These are phyloP conservation scores for Botrytis pseudocinerea DNA, from an alignment of 2,329 filamentous ascomycete species.

Conservation along the genomic window DNA sequence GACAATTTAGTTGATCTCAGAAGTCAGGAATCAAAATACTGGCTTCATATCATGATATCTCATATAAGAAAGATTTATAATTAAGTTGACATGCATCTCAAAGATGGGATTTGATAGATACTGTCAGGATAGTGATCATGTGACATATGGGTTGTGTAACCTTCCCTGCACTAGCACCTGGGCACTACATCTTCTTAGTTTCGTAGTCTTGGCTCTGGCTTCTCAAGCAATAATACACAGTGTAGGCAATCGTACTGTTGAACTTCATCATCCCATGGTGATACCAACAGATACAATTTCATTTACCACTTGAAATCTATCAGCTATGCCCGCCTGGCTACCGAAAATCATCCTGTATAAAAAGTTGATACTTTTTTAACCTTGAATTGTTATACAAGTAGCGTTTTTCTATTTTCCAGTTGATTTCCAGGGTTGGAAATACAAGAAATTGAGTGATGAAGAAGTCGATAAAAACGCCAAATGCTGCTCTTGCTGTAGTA, in stretches of 20 bases:
- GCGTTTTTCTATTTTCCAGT: neutral
- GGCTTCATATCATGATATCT: neutral
- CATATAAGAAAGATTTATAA: no score
- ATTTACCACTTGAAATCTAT: neutral
- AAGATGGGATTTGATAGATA: neutral
- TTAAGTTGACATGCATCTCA: neutral
- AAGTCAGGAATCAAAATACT: neutral
- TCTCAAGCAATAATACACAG: no score
- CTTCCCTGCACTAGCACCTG: no score
- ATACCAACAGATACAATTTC: no score
- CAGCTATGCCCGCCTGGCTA: neutral
- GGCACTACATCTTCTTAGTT: no score
- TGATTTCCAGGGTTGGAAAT: neutral
- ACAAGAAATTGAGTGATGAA: neutral
- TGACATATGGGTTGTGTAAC: no score
- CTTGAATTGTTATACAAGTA: neutral
- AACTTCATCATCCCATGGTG: no score
- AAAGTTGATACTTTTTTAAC: no score
- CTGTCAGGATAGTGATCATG: no score
- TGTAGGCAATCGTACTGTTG: no score
- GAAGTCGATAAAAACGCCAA: neutral
- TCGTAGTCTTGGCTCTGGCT: no score
- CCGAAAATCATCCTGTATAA: no score
- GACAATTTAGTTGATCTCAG: neutral
- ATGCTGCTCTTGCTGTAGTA: neutral